Evolutionary conservation across 2,329 filamentous ascomycete species (phyloP), one percentile per base, ranked within the genome.

Genomic region (Beauveria australis): DNA sequence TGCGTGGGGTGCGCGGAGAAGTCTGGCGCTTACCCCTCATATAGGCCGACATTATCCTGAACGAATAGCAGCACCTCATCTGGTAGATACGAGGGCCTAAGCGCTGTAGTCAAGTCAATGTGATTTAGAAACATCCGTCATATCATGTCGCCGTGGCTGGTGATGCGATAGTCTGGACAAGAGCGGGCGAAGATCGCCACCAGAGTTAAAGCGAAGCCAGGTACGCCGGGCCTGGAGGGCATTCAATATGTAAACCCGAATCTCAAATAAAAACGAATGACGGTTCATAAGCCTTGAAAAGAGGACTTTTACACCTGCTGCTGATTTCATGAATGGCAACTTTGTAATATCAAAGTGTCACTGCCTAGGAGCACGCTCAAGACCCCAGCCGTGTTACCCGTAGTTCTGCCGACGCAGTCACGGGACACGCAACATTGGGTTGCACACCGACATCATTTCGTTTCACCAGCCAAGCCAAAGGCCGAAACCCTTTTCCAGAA

Each of bases 31-130:
- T 81, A 96, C 92, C 94, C 94, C 81, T 97, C 91, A 78, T 99
- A 99, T 64, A 99, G 81, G 67, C 94, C 94, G 69, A 99, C 92
- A 74, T 91, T 92, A 81, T 97, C 92, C 78, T 97, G 93, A 62
- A 99, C 93, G 77, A 96, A 97, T 63, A 99, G 83, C 59, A 97
- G 81, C 67, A 91, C 89, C 82, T 99, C 94, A 80, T 97, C 94
- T 70, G 91, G 89, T 66, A 96, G 84, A 73, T 97, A 89, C 63
- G 88, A 89, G 69, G 94, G 94, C 81, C 94, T 89, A 72, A 97
- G 84, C 72, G 94, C 94, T 78, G 93, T 96, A 62, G 94, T 99
- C 70, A 99, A 85, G 77, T 99, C 93, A 74, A 97, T 84, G 69
- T 89, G 86, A 82, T 95, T 93, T 81, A 97, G 82, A 84, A 96